Conservation (phyloP, 2,329 filamentous ascomycete species). For the Penicillium thymicola region DNA sequence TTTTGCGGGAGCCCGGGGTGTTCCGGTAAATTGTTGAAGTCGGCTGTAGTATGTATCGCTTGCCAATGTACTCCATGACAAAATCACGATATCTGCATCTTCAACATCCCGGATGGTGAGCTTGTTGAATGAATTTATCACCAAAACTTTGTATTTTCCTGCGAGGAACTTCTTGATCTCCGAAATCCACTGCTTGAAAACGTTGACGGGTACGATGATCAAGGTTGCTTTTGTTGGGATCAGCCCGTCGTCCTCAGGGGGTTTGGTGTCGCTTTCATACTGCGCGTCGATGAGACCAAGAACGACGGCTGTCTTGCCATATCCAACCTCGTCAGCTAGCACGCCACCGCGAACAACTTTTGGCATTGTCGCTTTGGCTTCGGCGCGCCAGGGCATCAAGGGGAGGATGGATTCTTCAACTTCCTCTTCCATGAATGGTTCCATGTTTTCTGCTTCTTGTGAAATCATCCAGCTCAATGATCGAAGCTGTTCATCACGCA, state of each 20-base stretch:
- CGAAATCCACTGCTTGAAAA: constrained; percentile 56
- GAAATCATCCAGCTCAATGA: constrained; percentile 59
- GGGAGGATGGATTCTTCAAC: constrained; percentile 54
- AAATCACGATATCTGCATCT: constrained; percentile 54
- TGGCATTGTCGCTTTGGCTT: constrained; percentile 44
- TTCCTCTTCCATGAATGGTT: constrained; percentile 52
- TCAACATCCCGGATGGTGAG: constrained; percentile 46
- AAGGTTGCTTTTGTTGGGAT: constrained; percentile 56
- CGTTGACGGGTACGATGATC: constrained; percentile 55
- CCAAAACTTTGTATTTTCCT: constrained; percentile 43
- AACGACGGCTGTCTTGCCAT: constrained; percentile 63
- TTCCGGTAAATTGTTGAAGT: constrained; percentile 51
- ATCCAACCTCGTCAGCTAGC: constrained; percentile 62
- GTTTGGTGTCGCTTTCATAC: constrained; percentile 17
- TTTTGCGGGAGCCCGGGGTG: constrained; percentile 40
- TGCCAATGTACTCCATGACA: constrained; percentile 51
- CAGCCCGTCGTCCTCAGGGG: constrained; percentile 17
- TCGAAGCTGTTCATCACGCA: constrained; percentile 53
- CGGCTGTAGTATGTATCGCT: constrained; percentile 48
- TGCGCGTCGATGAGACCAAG: constrained; percentile 54
- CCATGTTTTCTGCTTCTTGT: constrained; percentile 48
- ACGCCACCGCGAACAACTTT: constrained; percentile 55
- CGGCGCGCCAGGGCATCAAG: constrained; percentile 55
- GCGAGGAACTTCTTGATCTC: constrained; percentile 55
- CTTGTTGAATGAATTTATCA: constrained; percentile 42